phyloP scores from a whole-genome alignment of 169 alveolate genomes.

The Plasmodium vivax region DNA sequence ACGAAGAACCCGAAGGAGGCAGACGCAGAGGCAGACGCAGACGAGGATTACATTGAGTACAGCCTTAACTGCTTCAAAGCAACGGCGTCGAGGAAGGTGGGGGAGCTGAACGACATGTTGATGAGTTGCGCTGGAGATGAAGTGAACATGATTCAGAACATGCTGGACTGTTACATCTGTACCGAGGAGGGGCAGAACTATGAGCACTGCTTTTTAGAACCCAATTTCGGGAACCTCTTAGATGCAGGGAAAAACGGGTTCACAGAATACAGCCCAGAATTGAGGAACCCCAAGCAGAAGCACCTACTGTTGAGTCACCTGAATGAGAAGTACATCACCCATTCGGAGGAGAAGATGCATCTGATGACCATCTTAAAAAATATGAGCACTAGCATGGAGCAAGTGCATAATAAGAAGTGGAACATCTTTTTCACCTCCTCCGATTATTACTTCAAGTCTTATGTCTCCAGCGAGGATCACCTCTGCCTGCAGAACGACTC shows the following conservation, averaged over 20 bases:
- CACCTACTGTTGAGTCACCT: not conserved
- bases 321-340: constrained; percentile 28
- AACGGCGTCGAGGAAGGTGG: not conserved
- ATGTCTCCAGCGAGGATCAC: constrained; percentile 13
- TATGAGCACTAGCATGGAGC: constrained; percentile 8
- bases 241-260: not conserved
- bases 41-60: constrained; percentile 22
- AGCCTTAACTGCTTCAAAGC: constrained; percentile 7
- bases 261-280: not conserved
- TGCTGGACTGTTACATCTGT: not conserved
- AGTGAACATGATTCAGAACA: not conserved
- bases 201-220: not conserved
- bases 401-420: constrained; percentile 35
- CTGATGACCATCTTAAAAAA: constrained; percentile 14
- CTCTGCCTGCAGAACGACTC: not conserved
- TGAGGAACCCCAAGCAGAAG: constrained; percentile 2
- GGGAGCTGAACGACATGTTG: not conserved
- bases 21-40: not conserved
- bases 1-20: not conserved
- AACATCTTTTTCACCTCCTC: constrained; percentile 17
- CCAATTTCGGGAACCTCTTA: not conserved
- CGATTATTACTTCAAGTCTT: constrained; percentile 34
- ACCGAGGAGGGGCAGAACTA: not conserved
- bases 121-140: not conserved
- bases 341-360: constrained; percentile 8